A percentile compares a stretch with the other conserved stretches of the same genome.
Conservation (phyloP, 2,329 filamentous ascomycete species). For the Drechslera avenae region DNA sequence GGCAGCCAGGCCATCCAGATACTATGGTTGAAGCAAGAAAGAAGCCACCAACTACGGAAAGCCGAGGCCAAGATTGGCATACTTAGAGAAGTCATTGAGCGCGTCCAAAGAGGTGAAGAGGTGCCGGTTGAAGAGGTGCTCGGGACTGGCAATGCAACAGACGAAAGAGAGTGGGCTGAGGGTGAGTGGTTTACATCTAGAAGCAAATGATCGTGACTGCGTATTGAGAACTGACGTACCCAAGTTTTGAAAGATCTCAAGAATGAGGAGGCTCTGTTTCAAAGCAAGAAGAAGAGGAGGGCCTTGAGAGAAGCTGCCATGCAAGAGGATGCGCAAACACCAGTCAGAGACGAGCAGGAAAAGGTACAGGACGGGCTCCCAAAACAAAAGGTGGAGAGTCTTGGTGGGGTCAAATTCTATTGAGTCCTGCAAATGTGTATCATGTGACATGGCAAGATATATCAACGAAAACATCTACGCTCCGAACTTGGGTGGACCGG, state of each 20-base stretch:
- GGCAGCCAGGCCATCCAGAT: slow-evolving; percentile 96
- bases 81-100: slow-evolving; percentile 72
- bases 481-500: neutral
- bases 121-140: slow-evolving; percentile 79
- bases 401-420: slow-evolving; percentile 42
- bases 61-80: slow-evolving; percentile 79
- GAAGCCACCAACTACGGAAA: slow-evolving; percentile 71
- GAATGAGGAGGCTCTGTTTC: slow-evolving; percentile 62
- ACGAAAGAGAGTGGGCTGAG: slow-evolving; percentile 88
- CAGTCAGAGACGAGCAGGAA: slow-evolving; percentile 39
- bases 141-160: slow-evolving; percentile 75
- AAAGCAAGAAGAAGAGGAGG: slow-evolving; percentile 48
- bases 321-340: slow-evolving; percentile 7
- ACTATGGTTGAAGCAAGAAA: slow-evolving; percentile 78
- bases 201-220: neutral
- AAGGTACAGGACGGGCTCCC: slow-evolving; percentile 23
- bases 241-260: slow-evolving; percentile 70
- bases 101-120: slow-evolving; percentile 41
- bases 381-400: slow-evolving; percentile 34
- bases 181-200: slow-evolving; percentile 55
- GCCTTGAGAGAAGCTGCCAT: slow-evolving; percentile 28
- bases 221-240: slow-evolving; percentile 16
- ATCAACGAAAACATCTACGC: neutral
- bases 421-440: slow-evolving; percentile 13
- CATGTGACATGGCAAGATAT: neutral